Base-by-base conservation (phyloP, 179 eudicot genomes). In the Dionaea muscipula region DNA sequence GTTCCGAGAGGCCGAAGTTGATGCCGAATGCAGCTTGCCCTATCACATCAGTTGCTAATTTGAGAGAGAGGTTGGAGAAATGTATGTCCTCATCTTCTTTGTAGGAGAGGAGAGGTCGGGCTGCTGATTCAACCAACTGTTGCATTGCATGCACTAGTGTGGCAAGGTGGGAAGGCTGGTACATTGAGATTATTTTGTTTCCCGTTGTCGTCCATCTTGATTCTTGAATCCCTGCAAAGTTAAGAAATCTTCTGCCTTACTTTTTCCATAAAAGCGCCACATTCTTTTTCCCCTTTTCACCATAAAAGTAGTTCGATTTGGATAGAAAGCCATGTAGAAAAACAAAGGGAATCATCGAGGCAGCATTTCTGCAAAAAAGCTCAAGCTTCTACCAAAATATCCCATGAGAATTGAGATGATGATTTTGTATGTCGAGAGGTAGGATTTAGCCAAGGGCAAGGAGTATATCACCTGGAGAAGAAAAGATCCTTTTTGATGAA, bases 11-110 rank as follows among this genome's bases (percentile, higher is more conserved):
- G 53, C 91, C 81, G 59, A 91, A 91, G 58, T 87, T 63, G 24
- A 87, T 88, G 3, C 98, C 98, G 46, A 90, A 91, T 14, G 98
- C 91, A 17, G 94, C 81, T 64, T 84, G 79, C 35, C 95, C 98
- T 18, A 91, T 84, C 15, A 91, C 72, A 45, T 91, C 94, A 1
- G 94, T 87, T 41, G 94, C 91, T 59, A 87, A 43, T 63, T 72
- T 80, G 62, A 87, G 78, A 55, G 84, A 78, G 61, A 91, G 68
- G 26, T 79, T 79, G 1, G 91, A 82, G 62, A 87, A 91, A 8
- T 51, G 47, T 48, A 91, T 44, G 17, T 80, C 78, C 21, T 70
- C 50, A n/a, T 72, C 56, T 59, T 61, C 67, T 38, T 60, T 21
- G 40, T 36, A 47, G 16, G 67, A 56, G 26, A 61, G 63, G 17